Evolutionary conservation across 2,329 filamentous ascomycete species (phyloP), one percentile per base, ranked within the genome.

Genomic region (Cordyceps farinosa): DNA sequence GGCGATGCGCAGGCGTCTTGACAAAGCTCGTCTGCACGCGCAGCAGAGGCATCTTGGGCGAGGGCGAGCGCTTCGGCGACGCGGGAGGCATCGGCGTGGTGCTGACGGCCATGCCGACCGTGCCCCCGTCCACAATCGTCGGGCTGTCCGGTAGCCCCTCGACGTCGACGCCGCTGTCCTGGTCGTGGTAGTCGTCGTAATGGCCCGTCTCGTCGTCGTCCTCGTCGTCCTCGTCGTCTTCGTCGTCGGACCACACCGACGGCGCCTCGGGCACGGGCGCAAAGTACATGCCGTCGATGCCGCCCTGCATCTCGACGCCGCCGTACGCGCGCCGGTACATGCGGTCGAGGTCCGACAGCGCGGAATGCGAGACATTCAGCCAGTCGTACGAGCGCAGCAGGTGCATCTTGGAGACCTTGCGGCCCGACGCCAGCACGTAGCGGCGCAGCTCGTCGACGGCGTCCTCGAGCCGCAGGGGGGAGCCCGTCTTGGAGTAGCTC

Each of bases 371-470:
- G 45, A 87, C 77, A 17, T 78, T 78, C n/a, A 87, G 75, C 79
- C 84, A 85, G 65, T 82, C 80, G 65, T 87, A 89, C 2, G 79
- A 82, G 11, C 81, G 76, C 54, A 83, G 72, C 22, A 89, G 75
- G 56, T 84, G 79, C 5, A 79, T 76, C 64, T 81, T 81, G 2
- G 76, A 74, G 10, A 88, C 73, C n/a, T 79, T 78, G 9, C 74
- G 79, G 29, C 80, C 78, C 64, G 79, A 81, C 17, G 82, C 78
- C 13, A 89, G 77, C 17, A 88, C 80, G 30, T 86, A 79, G 5
- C 85, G 80, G 3, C 85, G 80, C 44, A 89, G 78, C 70, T 87
- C 85, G 70, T 88, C 85, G 54, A 89, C 84, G 34, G 86, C 84
- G 54, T 86, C 81, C 67, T 87, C 84, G 9, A 88, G 78, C 11